Percentiles rank a stretch among this genome's conserved stretches.
Evolutionary conservation across 2,329 filamentous ascomycete species (phyloP).

Genomic region (Microcera coccophila): DNA sequence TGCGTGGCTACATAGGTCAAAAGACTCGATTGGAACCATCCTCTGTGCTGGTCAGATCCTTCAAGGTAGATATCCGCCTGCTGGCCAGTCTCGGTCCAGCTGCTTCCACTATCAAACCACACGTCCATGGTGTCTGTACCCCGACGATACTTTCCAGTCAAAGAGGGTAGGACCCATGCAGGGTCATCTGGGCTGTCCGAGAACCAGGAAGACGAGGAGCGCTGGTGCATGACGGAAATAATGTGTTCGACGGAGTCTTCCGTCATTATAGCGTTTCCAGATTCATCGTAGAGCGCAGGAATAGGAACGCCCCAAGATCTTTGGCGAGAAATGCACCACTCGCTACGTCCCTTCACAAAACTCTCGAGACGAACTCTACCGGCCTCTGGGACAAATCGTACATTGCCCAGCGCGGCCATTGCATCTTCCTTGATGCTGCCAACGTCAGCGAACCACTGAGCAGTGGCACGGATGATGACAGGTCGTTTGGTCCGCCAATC

Average conservation of each 20-base stretch:
- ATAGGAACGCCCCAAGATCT: constrained; percentile 96
- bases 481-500: constrained; percentile 96
- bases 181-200: constrained; percentile 71
- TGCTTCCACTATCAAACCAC: constrained; percentile 98
- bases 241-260: constrained; percentile 79
- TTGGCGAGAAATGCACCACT: constrained; percentile 98
- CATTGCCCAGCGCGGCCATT: constrained; percentile 63
- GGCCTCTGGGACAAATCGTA: constrained; percentile 73
- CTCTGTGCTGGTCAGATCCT: constrained; percentile 91
- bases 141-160: constrained; percentile 62
- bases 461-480: constrained; percentile 85
- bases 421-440: constrained; percentile 74
- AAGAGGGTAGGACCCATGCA: constrained; percentile 68
- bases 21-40: constrained; percentile 97
- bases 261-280: constrained; percentile 73
- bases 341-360: constrained; percentile 81
- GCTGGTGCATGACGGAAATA: constrained; percentile 69
- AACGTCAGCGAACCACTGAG: constrained; percentile 97
- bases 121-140: constrained; percentile 98
- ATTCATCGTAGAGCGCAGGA: constrained; percentile 75
- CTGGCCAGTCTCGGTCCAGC: constrained; percentile 64
- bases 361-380: constrained; percentile 74
- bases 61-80: constrained; percentile 87
- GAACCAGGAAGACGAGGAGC: constrained; percentile 93
- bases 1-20: constrained; percentile 75